A percentile compares a stretch with the other conserved stretches of the same genome.
Conservation (phyloP, 106 monocot genomes). For the Dendrobium chrysotoxum region DNA sequence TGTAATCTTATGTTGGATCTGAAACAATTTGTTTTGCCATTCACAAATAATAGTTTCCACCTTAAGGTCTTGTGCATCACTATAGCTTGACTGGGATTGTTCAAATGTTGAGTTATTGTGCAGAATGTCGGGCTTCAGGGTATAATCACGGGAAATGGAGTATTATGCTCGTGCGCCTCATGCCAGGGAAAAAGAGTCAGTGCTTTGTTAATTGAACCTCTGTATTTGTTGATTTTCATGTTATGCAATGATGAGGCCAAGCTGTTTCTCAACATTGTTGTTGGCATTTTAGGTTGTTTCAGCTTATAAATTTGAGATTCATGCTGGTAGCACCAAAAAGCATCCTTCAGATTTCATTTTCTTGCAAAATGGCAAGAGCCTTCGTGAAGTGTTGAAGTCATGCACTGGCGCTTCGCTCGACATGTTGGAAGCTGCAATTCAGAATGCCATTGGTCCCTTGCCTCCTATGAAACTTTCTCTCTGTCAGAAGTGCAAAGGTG, state of each 20-base stretch:
- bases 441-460: slow-evolving; percentile 41
- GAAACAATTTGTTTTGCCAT: not conserved
- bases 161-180: slow-evolving; percentile 73
- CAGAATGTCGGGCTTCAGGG: slow-evolving; percentile 55
- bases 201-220: slow-evolving; percentile 1
- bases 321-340: slow-evolving; percentile 89
- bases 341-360: slow-evolving; percentile 82
- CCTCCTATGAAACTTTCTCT: slow-evolving; percentile 17
- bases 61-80: not conserved
- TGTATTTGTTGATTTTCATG: not conserved
- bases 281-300: slow-evolving; percentile 55
- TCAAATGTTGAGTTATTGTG: slow-evolving; percentile 1
- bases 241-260: slow-evolving; percentile 5
- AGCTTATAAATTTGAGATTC: slow-evolving; percentile 70
- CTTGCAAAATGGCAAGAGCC: slow-evolving; percentile 77
- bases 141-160: slow-evolving; percentile 50
- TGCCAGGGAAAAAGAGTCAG: slow-evolving; percentile 70
- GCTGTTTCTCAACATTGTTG: not conserved
- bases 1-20: not conserved
- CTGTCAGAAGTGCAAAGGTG: slow-evolving; percentile 52
- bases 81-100: not conserved
- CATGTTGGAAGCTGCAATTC: slow-evolving; percentile 61
- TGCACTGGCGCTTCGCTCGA: slow-evolving; percentile 57
- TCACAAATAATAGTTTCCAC: not conserved
- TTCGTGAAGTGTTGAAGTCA: slow-evolving; percentile 64